Conservation (phyloP, 2,329 filamentous ascomycete species). For the Dothistroma septosporum region DNA sequence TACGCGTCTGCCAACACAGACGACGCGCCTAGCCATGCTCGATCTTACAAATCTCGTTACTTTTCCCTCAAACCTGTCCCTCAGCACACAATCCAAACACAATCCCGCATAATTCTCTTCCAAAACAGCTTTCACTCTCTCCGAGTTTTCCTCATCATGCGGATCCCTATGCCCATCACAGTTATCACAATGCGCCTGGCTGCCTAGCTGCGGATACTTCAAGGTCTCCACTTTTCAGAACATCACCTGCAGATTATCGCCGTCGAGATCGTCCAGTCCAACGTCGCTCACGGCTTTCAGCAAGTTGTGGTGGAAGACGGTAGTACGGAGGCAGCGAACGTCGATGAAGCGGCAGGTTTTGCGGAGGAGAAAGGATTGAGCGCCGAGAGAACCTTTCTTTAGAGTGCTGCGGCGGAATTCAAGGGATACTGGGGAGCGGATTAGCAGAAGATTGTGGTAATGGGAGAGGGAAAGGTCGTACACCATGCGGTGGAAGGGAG, state of each 20-base stretch:
- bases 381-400: neutral
- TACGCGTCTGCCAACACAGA: neutral
- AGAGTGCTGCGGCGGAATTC: neutral
- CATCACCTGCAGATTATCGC: neutral
- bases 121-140: neutral
- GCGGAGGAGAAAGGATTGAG: neutral
- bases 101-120: neutral
- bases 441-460: neutral
- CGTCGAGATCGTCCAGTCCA: neutral
- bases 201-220: neutral
- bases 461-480: neutral
- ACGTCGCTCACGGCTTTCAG: neutral
- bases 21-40: neutral
- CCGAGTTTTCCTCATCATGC: neutral
- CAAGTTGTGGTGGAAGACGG: neutral
- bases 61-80: neutral
- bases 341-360: neutral
- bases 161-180: neutral
- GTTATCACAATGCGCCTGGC: neutral
- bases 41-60: neutral
- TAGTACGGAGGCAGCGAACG: neutral
- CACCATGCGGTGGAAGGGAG: neutral
- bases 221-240: neutral
- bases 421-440: neutral
- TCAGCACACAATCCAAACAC: neutral